Base-by-base conservation (phyloP, 345 rosid genomes). In the Moringa oleifera region DNA sequence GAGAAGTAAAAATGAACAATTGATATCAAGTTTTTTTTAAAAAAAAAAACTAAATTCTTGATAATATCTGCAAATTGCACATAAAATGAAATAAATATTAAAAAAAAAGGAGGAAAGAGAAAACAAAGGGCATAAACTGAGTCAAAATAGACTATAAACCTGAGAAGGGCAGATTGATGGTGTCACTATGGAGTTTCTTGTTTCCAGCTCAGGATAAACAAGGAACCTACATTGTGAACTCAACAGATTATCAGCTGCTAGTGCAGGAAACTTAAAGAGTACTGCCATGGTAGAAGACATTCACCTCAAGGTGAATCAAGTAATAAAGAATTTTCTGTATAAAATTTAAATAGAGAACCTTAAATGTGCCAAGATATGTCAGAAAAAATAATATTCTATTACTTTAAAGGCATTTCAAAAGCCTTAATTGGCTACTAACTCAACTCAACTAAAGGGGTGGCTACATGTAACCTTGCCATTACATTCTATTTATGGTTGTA, bases 131-230 rank as follows among this genome's bases (percentile, higher is more conserved):
- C 2, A 22, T 45, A 55, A 47, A 58, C 28, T 49, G 53, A 47
- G 52, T 17, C 24, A 25, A 50, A 33, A 12, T 37, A 59, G 36
- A 47, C 55, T 33, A 64, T 61, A 58, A 76, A 92, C 98, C 96
- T 84, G 87, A 66, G 96, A 86, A 55, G 96, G 96, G 75, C 97
- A 93, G 77, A 75, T 64, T 13, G 90, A 83, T 6, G 97, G 98
- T 45, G 86, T 76, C 37, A 75, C 68, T 56, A 90, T 83, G 13
- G 96, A 84, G 73, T 88, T 90, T 58, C 90, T 90, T 13, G 88
- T 80, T 72, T 90, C 98, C 75, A 93, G 72, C 82, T 90, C 96
- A 58, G 98, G 98, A 65, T 78, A 79, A 73, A 93, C 78, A 1
- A 79, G 81, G 74, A 93, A 93, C 79, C 97, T 89, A 67, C 71